These are phyloP conservation scores for Venturia pyrina DNA, from an alignment of 2,329 filamentous ascomycete species.

Conservation along the genomic window DNA sequence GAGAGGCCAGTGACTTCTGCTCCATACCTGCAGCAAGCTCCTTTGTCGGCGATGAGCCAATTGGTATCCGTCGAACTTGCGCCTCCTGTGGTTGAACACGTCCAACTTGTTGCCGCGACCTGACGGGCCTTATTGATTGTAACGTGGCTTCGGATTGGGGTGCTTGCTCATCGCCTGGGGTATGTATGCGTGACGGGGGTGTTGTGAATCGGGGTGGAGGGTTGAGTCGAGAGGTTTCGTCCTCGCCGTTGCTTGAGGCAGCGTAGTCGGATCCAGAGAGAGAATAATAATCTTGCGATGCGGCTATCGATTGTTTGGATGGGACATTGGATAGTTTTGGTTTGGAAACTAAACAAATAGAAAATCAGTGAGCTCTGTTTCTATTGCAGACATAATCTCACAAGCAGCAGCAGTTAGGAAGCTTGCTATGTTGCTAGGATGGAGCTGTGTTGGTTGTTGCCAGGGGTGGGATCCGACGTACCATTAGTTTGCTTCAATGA, in stretches of 20 bases:
- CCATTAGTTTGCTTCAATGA: constrained; percentile 1
- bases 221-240: neutral
- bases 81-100: constrained; percentile 17
- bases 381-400: neutral
- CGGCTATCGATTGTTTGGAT: constrained; percentile 38
- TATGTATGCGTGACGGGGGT: constrained; percentile 24
- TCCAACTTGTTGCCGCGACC: constrained; percentile 2
- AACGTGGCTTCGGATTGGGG: constrained; percentile 2
- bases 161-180: constrained; percentile 28
- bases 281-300: constrained; percentile 42
- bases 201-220: constrained; percentile 19
- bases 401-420: too few relatives aligned
- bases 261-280: constrained; percentile 24
- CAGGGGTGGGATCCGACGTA: neutral
- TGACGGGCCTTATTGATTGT: constrained; percentile 8
- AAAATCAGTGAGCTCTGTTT: neutral
- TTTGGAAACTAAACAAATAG: constrained; percentile 13
- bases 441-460: neutral
- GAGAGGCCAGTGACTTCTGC: constrained; percentile 6
- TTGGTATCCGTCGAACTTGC: constrained; percentile 19
- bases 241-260: neutral
- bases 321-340: constrained; percentile 29
- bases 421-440: neutral
- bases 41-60: constrained; percentile 6
- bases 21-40: constrained; percentile 2